Evolutionary conservation across 768 basidiomycete genomes (phyloP).

Genomic region (Leccinellum luteum): DNA sequence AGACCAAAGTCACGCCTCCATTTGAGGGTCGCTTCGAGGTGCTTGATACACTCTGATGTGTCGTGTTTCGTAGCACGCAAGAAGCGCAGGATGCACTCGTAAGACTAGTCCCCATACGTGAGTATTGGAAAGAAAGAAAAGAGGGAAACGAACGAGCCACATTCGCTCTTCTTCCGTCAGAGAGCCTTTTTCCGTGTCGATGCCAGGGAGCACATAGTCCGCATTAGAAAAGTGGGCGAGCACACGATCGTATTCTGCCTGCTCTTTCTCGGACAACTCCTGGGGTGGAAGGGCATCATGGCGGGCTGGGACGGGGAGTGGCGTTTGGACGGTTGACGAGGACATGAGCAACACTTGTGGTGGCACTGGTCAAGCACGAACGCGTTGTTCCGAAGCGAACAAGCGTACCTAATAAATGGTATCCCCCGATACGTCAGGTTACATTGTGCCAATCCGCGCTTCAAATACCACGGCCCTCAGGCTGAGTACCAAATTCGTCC

Average conservation of each 20-base stretch:
- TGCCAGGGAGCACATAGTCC: constrained; percentile 51
- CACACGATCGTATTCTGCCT: constrained; percentile 50
- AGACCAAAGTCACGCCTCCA: constrained; percentile 83
- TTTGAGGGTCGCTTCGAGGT: constrained; percentile 68
- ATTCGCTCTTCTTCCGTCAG: constrained; percentile 69
- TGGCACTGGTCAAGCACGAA: neutral
- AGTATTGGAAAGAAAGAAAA: neutral
- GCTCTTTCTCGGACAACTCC: constrained; percentile 43
- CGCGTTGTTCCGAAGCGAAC: neutral
- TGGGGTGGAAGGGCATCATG: constrained; percentile 33
- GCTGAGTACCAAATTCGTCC: no score
- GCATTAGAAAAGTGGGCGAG: constrained; percentile 56
- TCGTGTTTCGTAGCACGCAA: constrained; percentile 80
- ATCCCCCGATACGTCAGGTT: no score
- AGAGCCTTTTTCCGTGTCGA: constrained; percentile 38
- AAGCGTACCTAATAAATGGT: neutral
- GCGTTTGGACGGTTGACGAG: constrained; percentile 10
- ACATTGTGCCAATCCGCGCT: no score
- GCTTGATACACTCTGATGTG: constrained; percentile 50
- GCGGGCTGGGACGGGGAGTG: constrained; percentile 24
- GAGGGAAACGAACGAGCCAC: constrained; percentile 56
- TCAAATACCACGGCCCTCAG: no score
- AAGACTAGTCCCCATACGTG: constrained; percentile 35
- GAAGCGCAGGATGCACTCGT: constrained; percentile 75
- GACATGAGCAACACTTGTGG: constrained; percentile 10